Percentiles rank a stretch among this genome's conserved stretches.
phyloP scores from a whole-genome alignment of 1,284 basidiomycete species.

The Papiliotrema terrestris region DNA sequence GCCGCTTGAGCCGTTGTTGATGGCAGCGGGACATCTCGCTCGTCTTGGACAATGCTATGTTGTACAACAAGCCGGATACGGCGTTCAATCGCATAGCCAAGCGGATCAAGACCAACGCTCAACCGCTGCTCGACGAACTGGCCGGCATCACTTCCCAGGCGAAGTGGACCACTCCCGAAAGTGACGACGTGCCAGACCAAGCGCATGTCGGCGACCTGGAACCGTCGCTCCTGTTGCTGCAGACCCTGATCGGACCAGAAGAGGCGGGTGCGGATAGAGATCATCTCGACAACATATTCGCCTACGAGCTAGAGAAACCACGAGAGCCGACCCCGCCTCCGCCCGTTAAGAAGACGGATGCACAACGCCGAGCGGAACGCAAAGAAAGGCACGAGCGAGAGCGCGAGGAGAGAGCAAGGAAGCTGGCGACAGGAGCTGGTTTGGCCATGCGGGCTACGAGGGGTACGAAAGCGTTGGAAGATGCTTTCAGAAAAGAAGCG shows the following conservation, averaged over 20 bases:
- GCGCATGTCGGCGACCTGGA: slow-evolving; percentile 62
- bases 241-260: slow-evolving; percentile 15
- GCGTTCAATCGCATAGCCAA: slow-evolving; percentile 69
- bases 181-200: not conserved
- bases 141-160: slow-evolving; percentile 38
- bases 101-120: slow-evolving; percentile 61
- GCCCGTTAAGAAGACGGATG: slow-evolving; percentile 34
- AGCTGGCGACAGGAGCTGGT: not conserved
- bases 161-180: slow-evolving; percentile 4
- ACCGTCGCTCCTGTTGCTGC: slow-evolving; percentile 54
- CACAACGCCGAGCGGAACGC: slow-evolving; percentile 17
- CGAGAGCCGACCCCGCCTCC: slow-evolving; percentile 59
- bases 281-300: slow-evolving; percentile 65
- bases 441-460: slow-evolving; percentile 9
- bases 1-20: slow-evolving; percentile 4
- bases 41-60: slow-evolving; percentile 78
- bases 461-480: slow-evolving; percentile 13
- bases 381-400: slow-evolving; percentile 26
- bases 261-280: slow-evolving; percentile 48
- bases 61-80: slow-evolving; percentile 78
- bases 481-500: slow-evolving; percentile 27
- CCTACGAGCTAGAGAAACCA: slow-evolving; percentile 60
- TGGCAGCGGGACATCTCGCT: slow-evolving; percentile 72
- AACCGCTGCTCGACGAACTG: slow-evolving; percentile 62
- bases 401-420: slow-evolving; percentile 8